Evolutionary conservation across 768 basidiomycete species (phyloP), one percentile per base, ranked within the genome.

Genomic region (Leucosporidium creatinivorum): DNA sequence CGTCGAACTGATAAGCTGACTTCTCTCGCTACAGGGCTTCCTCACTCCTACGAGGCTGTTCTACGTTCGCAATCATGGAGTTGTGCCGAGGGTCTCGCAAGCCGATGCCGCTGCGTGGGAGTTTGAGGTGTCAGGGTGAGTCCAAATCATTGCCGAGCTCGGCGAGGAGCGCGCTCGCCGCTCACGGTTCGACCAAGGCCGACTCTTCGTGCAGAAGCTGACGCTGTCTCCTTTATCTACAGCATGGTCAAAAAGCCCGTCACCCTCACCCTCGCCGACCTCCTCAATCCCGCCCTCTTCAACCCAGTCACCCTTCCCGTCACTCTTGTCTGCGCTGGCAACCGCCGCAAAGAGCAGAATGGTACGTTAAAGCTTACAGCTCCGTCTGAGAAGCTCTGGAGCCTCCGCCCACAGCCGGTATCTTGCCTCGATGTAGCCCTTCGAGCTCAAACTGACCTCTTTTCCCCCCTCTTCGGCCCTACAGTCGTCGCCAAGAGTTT

Each of bases 341-440:
- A 86, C 74, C 77, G 86, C 3, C 78, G 86, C 31, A 86, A 85
- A 74, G 85, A 87, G 72, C 86, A 87, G 74, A 87, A 87, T 70
- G 77, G 85, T 39, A 79, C 79, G 21, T 74, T 10, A 26, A n/a
- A n/a, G n/a, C n/a, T n/a, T n/a, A n/a, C n/a, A n/a, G n/a, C n/a
- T n/a, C n/a, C n/a, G n/a, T n/a, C n/a, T n/a, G n/a, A n/a, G n/a
- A n/a, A n/a, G n/a, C n/a, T n/a, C n/a, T n/a, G n/a, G n/a, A n/a
- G n/a, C n/a, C n/a, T n/a, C n/a, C n/a, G n/a, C n/a, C n/a, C n/a
- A n/a, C n/a, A n/a, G n/a, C n/a, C n/a, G n/a, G n/a, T n/a, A n/a
- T n/a, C n/a, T n/a, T n/a, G n/a, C n/a, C n/a, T n/a, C n/a, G n/a
- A n/a, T n/a, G n/a, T n/a, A n/a, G n/a, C n/a, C n/a, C n/a, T n/a